A percentile compares a stretch with the other conserved stretches of the same genome.
Evolutionary conservation across 2,329 filamentous ascomycete species (phyloP).

Genomic region (Scolecobasidium constrictum): DNA sequence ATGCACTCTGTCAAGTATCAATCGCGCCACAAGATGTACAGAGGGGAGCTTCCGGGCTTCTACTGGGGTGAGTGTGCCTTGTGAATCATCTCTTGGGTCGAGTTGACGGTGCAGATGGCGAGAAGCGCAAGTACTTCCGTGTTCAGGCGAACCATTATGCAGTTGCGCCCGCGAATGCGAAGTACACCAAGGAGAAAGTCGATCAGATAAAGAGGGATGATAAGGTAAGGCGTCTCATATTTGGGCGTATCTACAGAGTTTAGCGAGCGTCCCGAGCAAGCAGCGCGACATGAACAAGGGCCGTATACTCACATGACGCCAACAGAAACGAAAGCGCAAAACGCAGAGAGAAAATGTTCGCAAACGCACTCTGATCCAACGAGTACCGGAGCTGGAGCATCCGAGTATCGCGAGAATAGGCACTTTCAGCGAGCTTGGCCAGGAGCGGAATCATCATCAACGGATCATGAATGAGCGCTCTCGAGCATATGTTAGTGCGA

Average conservation of each 20-base stretch:
- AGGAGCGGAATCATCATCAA: not conserved
- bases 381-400: not conserved
- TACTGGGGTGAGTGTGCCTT: conserved; percentile 8
- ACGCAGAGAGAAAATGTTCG: not conserved
- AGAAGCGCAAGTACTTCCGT: conserved; percentile 40
- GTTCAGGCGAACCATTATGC: conserved; percentile 29
- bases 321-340: conserved; percentile 7
- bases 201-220: conserved; percentile 21
- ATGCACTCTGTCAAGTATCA: too few species aligned
- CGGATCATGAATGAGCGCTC: not conserved
- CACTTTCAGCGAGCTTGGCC: not conserved
- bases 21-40: not conserved
- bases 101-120: conserved; percentile 21
- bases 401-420: not conserved
- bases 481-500: conserved; percentile 1
- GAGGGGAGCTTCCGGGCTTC: conserved; percentile 6
- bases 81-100: not conserved
- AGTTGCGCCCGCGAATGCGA: conserved; percentile 19
- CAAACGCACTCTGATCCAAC: not conserved
- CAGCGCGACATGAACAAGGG: not conserved
- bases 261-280: not conserved
- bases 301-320: not conserved
- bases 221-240: conserved; percentile 16
- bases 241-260: not conserved
- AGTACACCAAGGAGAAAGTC: conserved; percentile 32